These are phyloP conservation scores for Toxicodendron radicans DNA, from an alignment of 345 rosid species.

Conservation along the genomic window DNA sequence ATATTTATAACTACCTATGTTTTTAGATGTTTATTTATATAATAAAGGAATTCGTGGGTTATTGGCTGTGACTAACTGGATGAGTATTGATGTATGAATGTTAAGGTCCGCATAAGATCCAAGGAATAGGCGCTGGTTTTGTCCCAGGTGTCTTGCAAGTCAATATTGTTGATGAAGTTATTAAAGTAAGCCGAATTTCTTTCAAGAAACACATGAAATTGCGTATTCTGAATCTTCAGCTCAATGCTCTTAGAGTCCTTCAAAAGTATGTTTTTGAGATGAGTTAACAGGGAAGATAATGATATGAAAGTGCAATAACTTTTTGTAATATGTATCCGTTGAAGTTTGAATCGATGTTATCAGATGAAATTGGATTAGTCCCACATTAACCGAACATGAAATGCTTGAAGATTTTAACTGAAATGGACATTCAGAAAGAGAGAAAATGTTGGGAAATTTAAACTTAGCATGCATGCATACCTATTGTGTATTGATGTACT, in stretches of 20 bases:
- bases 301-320: neutral
- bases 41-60: neutral
- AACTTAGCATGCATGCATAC: neutral
- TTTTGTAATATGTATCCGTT: neutral
- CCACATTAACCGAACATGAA: neutral
- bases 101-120: constrained; percentile 92
- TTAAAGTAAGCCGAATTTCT: constrained; percentile 55
- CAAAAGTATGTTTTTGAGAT: neutral
- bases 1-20: too few relatives aligned
- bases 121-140: constrained; percentile 96
- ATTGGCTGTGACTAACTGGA: constrained; percentile 8
- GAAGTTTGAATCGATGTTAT: neutral
- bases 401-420: neutral
- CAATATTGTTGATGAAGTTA: constrained; percentile 66
- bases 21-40: neutral
- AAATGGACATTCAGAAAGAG: neutral
- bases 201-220: neutral
- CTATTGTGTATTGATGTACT: neutral
- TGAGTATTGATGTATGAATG: constrained; percentile 7
- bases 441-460: neutral
- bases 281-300: neutral
- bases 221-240: neutral
- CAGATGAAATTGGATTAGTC: neutral
- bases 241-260: neutral
- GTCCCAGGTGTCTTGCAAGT: constrained; percentile 83